Evolutionary conservation across 176 grass and related monocot genomes (phyloP).

Genomic region (Neostapfia colusana): DNA sequence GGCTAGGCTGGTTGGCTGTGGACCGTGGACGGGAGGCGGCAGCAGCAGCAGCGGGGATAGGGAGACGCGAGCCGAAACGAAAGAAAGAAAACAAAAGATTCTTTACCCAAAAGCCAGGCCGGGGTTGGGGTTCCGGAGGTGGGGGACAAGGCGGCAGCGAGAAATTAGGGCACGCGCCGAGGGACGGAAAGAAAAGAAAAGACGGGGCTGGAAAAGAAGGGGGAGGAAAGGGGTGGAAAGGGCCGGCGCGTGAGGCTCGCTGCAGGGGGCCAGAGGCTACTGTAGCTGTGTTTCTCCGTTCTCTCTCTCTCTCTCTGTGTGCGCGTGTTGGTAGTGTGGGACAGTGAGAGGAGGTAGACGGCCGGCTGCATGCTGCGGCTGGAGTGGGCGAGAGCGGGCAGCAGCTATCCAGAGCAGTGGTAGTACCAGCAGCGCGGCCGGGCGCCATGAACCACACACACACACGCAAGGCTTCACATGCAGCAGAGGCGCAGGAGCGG

Average conservation of each 20-base stretch:
- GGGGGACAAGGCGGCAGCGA: slow-evolving; percentile 52
- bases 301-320: too few relatives aligned
- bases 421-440: neutral
- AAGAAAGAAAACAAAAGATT: too few relatives aligned
- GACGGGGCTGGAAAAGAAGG: slow-evolving; percentile 41
- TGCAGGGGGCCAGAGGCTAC: too few relatives aligned
- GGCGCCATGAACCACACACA: neutral
- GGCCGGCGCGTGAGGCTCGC: slow-evolving; percentile 4
- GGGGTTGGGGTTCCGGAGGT: neutral
- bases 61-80: slow-evolving; percentile 42
- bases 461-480: slow-evolving; percentile 3
- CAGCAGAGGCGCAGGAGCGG: neutral
- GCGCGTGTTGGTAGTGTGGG: too few relatives aligned
- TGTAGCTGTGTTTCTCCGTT: too few relatives aligned
- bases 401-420: neutral
- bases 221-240: too few relatives aligned
- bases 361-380: neutral
- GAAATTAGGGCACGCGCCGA: slow-evolving; percentile 59
- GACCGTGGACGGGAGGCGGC: neutral
- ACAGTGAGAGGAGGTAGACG: too few relatives aligned
- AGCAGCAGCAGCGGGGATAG: too few relatives aligned
- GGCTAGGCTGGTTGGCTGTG: neutral
- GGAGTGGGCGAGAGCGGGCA: neutral
- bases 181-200: neutral
- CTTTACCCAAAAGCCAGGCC: neutral